A percentile compares a stretch with the other conserved stretches of the same genome.
These are phyloP conservation scores for Ceratobasidium sp. DNA, from an alignment of 1,284 basidiomycete genomes.

Conservation along the genomic window DNA sequence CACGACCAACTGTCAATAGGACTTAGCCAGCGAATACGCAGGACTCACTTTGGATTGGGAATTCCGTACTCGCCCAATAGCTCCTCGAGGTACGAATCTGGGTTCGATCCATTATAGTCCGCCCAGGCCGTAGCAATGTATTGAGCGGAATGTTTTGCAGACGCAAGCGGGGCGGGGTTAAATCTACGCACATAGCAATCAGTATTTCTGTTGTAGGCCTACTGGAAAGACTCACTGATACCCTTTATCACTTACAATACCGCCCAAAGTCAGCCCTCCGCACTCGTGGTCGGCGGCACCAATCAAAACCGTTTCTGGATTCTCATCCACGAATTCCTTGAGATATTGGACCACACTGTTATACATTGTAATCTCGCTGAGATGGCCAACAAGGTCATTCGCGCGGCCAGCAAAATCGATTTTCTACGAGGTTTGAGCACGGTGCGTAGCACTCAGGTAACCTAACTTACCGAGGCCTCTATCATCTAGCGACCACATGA, in stretches of 20 bases:
- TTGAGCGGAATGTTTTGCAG: constrained; percentile 46
- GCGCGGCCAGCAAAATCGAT: constrained; percentile 46
- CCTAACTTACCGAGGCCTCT: constrained; percentile 32
- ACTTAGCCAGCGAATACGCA: not conserved
- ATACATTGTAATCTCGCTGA: constrained; percentile 43
- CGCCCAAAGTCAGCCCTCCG: constrained; percentile 46
- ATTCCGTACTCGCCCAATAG: constrained; percentile 42
- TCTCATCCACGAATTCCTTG: constrained; percentile 44
- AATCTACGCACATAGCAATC: not conserved
- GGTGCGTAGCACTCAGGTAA: not conserved
- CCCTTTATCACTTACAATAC: constrained; percentile 11
- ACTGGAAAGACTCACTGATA: constrained; percentile 27
- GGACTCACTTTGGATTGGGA: constrained; percentile 40
- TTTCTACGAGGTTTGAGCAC: constrained; percentile 40
- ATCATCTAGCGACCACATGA: constrained; percentile 24
- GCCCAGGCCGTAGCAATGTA: constrained; percentile 43
- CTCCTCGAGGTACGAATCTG: constrained; percentile 28
- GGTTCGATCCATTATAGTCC: constrained; percentile 42
- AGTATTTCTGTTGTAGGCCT: too few species aligned
- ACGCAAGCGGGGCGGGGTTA: constrained; percentile 45
- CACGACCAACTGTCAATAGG: not conserved
- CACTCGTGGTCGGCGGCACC: constrained; percentile 47
- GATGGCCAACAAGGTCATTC: constrained; percentile 47
- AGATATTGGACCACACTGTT: constrained; percentile 47
- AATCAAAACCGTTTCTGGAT: constrained; percentile 44